Evolutionary conservation across 768 basidiomycete species (phyloP), one percentile per base, ranked within the genome.

Genomic region (Saitozyma sp.): DNA sequence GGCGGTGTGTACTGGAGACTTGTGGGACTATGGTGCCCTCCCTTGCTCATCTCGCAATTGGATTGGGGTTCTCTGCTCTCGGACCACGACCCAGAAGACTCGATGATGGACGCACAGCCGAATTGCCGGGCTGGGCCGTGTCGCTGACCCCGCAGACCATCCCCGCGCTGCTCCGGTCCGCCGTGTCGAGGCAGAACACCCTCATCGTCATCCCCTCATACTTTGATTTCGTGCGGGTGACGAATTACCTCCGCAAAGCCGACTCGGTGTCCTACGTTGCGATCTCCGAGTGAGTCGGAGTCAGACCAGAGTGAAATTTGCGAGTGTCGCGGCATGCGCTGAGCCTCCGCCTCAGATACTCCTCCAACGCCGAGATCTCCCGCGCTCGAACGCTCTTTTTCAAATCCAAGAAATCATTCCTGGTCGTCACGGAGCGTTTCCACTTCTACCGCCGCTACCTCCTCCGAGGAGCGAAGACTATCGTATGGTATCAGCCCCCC

Each of bases 401-500:
- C 84, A 84, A 83, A 19, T 91, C 90, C 48, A 87, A 88, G 69
- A 91, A 88, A 68, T 83, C 89, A 0, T 91, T 98, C 83, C 79
- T 99, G 39, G 83, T 98, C 65, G 83, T 97, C 74, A 95, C 90
- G 70, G 96, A 99, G 76, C 87, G 96, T n/a, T 98, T 97, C 83
- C 94, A 99, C 79, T 99, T 98, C 79, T 97, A 92, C 84, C 86
- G 91, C 66, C 91, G 92, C 61, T 98, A 98, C 82, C 92, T 91
- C 69, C 86, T 98, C 55, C 84, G 93, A 68, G 96, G 95, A 7
- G 90, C 92, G 62, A 88, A 90, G 55, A 98, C 96, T 71, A 79
- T 96, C 68, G 83, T 98, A 49, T 98, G 97, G 82, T 99, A 97
- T 74, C 89, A 86, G 0, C 89, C 90, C 41, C 96, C 96, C 0